Conservation (phyloP, 257 asterid genomes). For the Nicotiana noctiflora region DNA sequence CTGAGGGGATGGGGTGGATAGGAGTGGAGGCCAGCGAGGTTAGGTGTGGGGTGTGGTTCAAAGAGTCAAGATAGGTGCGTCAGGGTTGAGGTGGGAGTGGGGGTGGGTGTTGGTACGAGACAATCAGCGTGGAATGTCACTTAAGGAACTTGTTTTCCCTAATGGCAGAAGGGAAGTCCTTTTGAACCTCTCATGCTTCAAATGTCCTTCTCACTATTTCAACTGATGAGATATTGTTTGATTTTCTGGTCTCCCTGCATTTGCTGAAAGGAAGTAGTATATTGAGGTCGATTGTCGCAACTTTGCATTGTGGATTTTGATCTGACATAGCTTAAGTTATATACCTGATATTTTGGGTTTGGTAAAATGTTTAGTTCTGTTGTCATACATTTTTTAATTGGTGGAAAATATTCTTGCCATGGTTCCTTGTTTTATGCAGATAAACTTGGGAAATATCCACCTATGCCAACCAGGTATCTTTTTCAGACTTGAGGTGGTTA, state of each 20-base stretch:
- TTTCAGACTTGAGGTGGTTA: slow-evolving; percentile 3
- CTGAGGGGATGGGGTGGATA: too few species aligned
- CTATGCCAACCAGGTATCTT: background rate
- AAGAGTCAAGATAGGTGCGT: too few species aligned
- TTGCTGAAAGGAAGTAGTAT: background rate
- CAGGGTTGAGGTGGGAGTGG: too few species aligned
- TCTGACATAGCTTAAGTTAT: background rate
- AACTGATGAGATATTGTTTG: background rate
- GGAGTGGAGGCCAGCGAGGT: too few species aligned
- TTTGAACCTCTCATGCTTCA: background rate
- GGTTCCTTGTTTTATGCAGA: background rate
- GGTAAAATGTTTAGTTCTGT: background rate
- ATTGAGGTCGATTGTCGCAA: background rate
- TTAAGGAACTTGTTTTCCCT: too few species aligned
- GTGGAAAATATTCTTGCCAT: background rate
- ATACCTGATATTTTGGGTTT: background rate
- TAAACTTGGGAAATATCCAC: background rate
- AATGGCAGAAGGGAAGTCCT: too few species aligned
- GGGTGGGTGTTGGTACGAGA: too few species aligned
- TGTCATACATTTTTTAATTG: background rate
- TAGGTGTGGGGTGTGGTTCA: too few species aligned
- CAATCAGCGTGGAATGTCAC: too few species aligned
- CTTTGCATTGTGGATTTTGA: background rate
- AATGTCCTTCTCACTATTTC: too few species aligned
- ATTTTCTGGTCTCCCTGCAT: background rate